Base-by-base conservation (phyloP, 1,284 basidiomycete species). In the Kalmanozyma brasiliensis region DNA sequence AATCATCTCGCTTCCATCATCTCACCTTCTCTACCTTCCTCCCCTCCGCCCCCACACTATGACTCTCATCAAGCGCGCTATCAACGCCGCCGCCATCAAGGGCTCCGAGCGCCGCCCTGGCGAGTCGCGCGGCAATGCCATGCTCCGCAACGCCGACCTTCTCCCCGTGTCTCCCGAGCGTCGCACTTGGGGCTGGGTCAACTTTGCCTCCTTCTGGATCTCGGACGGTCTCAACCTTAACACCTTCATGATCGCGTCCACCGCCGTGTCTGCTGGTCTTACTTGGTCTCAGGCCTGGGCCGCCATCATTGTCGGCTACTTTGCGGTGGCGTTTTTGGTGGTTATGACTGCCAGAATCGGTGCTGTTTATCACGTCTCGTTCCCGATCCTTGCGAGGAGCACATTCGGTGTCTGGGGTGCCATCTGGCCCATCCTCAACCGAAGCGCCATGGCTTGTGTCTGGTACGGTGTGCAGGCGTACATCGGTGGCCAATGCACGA, bases 271-370 rank as follows among this genome's bases (percentile, higher is more conserved):
- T 7, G 65, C 59, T 2, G 79, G 79, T 17, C 61, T 81, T 1
- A 64, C 60, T 1, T 77, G 75, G 70, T 77, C 66, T 42, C 70
- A 77, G 52, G 76, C 69, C 10, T 74, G 68, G 68, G 58, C 73
- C 1, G 65, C 71, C 3, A 67, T 78, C 45, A 59, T 66, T 19
- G 78, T 92, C 46, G 91, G 91, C 1, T 93, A 92, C 79, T 85
- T 85, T 0, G 77, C 89, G 42, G 88, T 89, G 19, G 89, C 89
- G 0, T 88, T 88, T 1, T 89, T 94, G 82, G 86, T 93, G 57
- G 89, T 89, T 23, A 82, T 90, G 62, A 92, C 91, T 69, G 91
- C 90, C n/a, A 87, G 90, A 23, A 89, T 90, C 2, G 91, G 90
- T 23, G 82, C 84, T 17, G 51, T 75, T 8, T 80, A 80, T 49